Percentiles rank a stretch among this genome's conserved stretches.
phyloP scores from a whole-genome alignment of 495 filamentous ascomycete genomes.

The Penicillium cataractarum region DNA sequence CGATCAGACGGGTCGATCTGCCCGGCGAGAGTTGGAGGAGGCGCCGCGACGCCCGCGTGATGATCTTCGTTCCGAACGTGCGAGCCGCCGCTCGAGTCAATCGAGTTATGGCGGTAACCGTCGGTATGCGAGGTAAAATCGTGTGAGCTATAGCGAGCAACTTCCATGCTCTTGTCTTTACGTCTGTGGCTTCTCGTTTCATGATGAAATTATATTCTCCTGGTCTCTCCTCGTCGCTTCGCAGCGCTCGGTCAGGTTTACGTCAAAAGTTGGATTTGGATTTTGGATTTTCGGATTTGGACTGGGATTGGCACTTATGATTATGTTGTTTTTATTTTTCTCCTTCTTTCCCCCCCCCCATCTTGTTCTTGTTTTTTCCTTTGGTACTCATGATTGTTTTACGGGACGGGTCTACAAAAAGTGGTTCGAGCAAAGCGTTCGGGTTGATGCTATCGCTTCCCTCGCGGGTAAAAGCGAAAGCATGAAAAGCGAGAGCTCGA shows the following conservation, averaged over 20 bases:
- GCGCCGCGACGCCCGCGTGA: slow-evolving; percentile 31
- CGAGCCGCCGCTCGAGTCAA: slow-evolving; percentile 42
- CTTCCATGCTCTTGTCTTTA: not conserved
- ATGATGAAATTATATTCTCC: slow-evolving; percentile 1
- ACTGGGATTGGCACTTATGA: slow-evolving; percentile 3
- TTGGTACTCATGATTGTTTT: slow-evolving; percentile 7
- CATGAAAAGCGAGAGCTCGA: not conserved
- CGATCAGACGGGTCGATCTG: slow-evolving; percentile 37
- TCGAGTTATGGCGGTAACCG: slow-evolving; percentile 40
- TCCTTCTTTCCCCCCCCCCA: not conserved
- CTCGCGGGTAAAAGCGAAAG: not conserved
- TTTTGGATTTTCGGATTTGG: slow-evolving; percentile 15
- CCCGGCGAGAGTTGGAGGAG: slow-evolving; percentile 38
- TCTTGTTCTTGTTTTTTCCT: not conserved
- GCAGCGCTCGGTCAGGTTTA: slow-evolving; percentile 10
- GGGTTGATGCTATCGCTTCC: slow-evolving; percentile 2
- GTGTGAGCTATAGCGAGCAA: slow-evolving; percentile 2
- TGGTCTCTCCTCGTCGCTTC: slow-evolving; percentile 1
- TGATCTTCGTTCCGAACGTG: slow-evolving; percentile 45
- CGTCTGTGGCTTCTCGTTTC: slow-evolving; percentile 6
- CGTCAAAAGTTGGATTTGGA: slow-evolving; percentile 28
- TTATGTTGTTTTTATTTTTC: not conserved
- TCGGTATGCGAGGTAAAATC: slow-evolving; percentile 21
- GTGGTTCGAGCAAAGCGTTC: slow-evolving; percentile 20
- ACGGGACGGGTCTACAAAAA: slow-evolving; percentile 25